Base-by-base conservation (phyloP, 2,329 filamentous ascomycete genomes). In the Amesomyces nigricolor region DNA sequence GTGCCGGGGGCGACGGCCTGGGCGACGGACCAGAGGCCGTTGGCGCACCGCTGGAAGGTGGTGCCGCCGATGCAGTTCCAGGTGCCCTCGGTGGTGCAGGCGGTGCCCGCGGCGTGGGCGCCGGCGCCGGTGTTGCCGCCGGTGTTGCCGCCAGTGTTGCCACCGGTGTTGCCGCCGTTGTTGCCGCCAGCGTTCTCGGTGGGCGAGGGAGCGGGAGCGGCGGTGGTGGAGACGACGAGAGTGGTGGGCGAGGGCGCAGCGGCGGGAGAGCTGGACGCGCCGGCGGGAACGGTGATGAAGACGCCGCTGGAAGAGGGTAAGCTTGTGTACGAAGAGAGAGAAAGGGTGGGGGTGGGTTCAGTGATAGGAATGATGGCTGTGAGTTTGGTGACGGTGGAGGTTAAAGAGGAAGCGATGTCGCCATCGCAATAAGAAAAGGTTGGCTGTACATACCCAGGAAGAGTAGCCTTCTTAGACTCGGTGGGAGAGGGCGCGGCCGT, bases 21-120 rank as follows among this genome's bases (percentile, higher is more conserved):
- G 48, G 67, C 53, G 4, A 60, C 59, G 1, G 75, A 72, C 78
- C 78, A 81, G 22, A 64, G 46, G 22, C 78, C 78, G 51, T 68
- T 73, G 22, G 76, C 77, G 62, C 78, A 81, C 56, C 73, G 76
- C 68, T 80, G 77, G 72, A 77, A 81, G 16, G 70, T 67, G n/a
- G 58, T 64, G 54, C 77, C 76, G 26, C 62, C 68, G 49, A 79
- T 66, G 66, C 78, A 81, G 69, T 76, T 75, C 74, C 75, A 80
- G 16, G 63, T 54, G 52, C 78, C 78, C 60, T 80, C 78, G 14
- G 68, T 53, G 45, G 65, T 68, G 72, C 78, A 80, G 51, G 73
- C 55, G 4, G 72, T 70, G 38, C 78, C 78, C 5, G 67, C 69
- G 1, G 75, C 62, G 22, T 72, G 58, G 1, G 35, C 53, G 11